Conservation (phyloP, 2,329 filamentous ascomycete genomes). For the Periglandula ipomoeae region DNA sequence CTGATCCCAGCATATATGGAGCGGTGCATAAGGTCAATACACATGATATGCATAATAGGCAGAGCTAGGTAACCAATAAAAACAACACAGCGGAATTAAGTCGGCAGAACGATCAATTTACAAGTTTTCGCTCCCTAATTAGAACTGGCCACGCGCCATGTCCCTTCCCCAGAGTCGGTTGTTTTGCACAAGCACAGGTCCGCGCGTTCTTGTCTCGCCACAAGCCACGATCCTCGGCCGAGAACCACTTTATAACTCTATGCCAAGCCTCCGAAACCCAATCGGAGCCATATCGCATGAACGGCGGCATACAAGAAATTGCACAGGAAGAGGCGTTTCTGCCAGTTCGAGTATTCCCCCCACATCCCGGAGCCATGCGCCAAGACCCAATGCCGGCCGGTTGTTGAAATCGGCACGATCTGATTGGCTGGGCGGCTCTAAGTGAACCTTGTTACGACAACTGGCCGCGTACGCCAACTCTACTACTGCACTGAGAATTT, state of each 20-base stretch:
- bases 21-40: no score
- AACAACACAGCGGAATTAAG: no score
- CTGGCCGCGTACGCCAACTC: background rate
- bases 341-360: background rate
- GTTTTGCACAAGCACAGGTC: no score
- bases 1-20: no score
- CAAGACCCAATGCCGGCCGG: no score
- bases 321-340: background rate
- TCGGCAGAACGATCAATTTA: no score
- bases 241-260: background rate
- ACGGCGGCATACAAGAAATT: no score
- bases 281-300: background rate
- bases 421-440: background rate
- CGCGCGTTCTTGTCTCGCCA: background rate
- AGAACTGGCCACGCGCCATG: no score
- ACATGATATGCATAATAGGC: no score
- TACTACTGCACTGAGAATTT: background rate
- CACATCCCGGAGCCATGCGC: background rate
- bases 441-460: background rate
- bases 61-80: no score
- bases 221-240: background rate
- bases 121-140: no score
- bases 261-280: background rate
- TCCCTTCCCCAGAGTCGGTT: no score
- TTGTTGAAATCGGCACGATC: background rate